phyloP scores from a whole-genome alignment of 2,329 filamentous ascomycete species.

The Pseudogymnoascus sp. region DNA sequence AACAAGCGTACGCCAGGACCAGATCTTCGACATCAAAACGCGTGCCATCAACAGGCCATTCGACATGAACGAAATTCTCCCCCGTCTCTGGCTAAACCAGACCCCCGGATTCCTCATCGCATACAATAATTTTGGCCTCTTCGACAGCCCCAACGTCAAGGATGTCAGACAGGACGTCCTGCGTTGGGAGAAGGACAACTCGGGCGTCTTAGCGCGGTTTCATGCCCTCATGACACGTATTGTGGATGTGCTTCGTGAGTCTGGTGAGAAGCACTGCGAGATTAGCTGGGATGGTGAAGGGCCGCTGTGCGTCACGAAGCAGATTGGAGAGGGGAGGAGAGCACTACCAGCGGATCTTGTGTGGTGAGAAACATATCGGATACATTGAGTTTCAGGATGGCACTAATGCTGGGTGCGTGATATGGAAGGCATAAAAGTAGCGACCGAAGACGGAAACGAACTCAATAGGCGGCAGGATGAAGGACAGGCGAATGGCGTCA shows the following conservation, averaged over 20 bases:
- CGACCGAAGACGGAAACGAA: too few relatives aligned
- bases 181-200: slow-evolving; percentile 18
- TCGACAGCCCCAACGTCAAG: slow-evolving; percentile 25
- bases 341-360: too few relatives aligned
- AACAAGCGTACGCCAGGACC: slow-evolving; percentile 28
- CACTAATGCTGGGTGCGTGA: too few relatives aligned
- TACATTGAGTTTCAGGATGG: too few relatives aligned
- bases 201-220: slow-evolving; percentile 15
- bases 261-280: slow-evolving; percentile 15
- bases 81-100: slow-evolving; percentile 41
- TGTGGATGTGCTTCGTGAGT: slow-evolving; percentile 19
- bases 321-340: slow-evolving; percentile 18
- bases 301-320: slow-evolving; percentile 19
- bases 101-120: slow-evolving; percentile 43
- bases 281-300: slow-evolving; percentile 20
- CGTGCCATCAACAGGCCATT: slow-evolving; percentile 27
- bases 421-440: too few relatives aligned
- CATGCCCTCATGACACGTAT: slow-evolving; percentile 21
- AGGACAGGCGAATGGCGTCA: neutral
- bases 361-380: too few relatives aligned
- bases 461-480: too few relatives aligned
- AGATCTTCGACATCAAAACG: slow-evolving; percentile 36
- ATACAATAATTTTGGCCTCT: slow-evolving; percentile 36
- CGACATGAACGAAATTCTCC: slow-evolving; percentile 27
- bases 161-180: slow-evolving; percentile 14